Evolutionary conservation across 139 green algal genomes (phyloP).

Genomic region (Chlorella sp.): DNA sequence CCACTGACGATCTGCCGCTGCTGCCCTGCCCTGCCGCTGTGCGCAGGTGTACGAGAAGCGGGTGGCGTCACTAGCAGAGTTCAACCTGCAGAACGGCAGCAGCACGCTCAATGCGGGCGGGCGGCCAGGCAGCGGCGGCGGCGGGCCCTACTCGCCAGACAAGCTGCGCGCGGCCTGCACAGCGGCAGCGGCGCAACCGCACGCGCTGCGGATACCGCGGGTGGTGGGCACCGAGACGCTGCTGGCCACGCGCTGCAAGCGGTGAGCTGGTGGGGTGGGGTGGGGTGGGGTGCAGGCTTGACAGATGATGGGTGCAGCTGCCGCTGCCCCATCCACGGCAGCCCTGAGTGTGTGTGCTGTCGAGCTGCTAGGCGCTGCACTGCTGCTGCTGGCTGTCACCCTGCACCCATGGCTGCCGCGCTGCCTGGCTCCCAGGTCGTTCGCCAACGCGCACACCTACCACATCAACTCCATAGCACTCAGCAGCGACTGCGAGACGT

Average conservation of each 20-base stretch:
- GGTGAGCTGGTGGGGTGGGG: slow-evolving; percentile 26
- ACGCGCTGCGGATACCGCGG: slow-evolving; percentile 50
- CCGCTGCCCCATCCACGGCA: no score
- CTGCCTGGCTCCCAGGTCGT: slow-evolving; percentile 39
- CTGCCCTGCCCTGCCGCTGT: background rate
- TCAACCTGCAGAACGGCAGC: slow-evolving; percentile 81
- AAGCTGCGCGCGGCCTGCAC: slow-evolving; percentile 14
- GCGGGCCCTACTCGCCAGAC: slow-evolving; percentile 1
- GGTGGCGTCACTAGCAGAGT: slow-evolving; percentile 80
- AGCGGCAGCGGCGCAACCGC: background rate
- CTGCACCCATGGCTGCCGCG: no score
- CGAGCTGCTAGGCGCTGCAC: no score
- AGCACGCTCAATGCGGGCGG: slow-evolving; percentile 38
- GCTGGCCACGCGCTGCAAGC: slow-evolving; percentile 73
- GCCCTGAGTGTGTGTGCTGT: no score
- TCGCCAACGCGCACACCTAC: slow-evolving; percentile 96
- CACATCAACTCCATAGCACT: slow-evolving; percentile 98
- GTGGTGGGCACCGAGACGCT: slow-evolving; percentile 50
- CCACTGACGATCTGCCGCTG: background rate
- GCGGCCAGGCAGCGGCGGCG: slow-evolving; percentile 3
- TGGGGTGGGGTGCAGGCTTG: no score
- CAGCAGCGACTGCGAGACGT: slow-evolving; percentile 94
- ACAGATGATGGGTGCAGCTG: no score
- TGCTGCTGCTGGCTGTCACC: no score
- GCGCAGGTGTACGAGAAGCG: slow-evolving; percentile 91